A percentile compares a stretch with the other conserved stretches of the same genome.
phyloP scores from a whole-genome alignment of 768 basidiomycete species.

The Tylopilus rubrobrunneus region DNA sequence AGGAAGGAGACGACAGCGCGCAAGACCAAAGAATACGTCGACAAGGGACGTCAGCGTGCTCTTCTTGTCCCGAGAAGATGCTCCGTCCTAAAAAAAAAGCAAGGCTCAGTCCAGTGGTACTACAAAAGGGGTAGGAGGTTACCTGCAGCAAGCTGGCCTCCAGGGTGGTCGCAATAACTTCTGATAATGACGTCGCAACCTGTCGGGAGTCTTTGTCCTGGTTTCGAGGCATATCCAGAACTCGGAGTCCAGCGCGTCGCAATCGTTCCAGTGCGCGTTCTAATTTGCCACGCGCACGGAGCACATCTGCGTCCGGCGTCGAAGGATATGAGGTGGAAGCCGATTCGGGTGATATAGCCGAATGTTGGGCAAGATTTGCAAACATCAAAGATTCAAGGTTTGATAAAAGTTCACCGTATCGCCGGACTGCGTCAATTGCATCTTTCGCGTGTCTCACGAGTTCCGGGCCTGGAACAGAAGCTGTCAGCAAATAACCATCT shows the following conservation, averaged over 20 bases:
- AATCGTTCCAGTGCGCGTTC: constrained; percentile 59
- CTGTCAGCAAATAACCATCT: background rate
- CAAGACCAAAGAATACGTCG: constrained; percentile 55
- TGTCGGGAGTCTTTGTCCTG: constrained; percentile 5
- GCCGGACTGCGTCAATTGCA: constrained; percentile 14
- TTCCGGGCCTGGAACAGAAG: constrained; percentile 10
- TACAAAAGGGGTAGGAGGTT: constrained; percentile 1
- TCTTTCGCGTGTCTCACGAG: constrained; percentile 18
- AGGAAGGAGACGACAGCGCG: constrained; percentile 40
- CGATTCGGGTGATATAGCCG: background rate
- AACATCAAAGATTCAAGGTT: constrained; percentile 8
- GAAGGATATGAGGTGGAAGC: background rate
- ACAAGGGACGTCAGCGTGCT: constrained; percentile 43
- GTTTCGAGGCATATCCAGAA: constrained; percentile 36
- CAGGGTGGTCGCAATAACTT: constrained; percentile 32
- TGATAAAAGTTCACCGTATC: constrained; percentile 16
- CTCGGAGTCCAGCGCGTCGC: constrained; percentile 46
- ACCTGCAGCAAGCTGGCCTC: constrained; percentile 32
- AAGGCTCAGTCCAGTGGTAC: background rate
- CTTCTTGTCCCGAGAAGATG: constrained; percentile 14
- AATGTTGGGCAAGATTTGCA: background rate
- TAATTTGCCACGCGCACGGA: constrained; percentile 47
- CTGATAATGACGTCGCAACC: constrained; percentile 32
- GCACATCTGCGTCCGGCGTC: constrained; percentile 10
- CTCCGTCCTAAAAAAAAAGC: constrained; percentile 3